Base-by-base conservation (phyloP, 768 basidiomycete genomes). In the Lepiota brunneoincarnata region DNA sequence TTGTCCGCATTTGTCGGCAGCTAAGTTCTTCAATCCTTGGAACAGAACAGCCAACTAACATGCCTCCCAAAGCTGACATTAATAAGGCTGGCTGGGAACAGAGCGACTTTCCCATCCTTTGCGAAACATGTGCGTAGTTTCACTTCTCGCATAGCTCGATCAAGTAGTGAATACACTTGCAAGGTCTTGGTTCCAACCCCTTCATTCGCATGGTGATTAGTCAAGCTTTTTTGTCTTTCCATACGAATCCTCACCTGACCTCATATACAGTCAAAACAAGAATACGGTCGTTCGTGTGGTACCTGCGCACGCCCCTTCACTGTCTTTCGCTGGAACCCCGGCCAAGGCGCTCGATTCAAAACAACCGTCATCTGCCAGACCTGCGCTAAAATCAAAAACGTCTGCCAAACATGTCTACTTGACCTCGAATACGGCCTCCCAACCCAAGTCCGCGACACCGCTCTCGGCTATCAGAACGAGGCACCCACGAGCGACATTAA, bases 321-420 rank as follows among this genome's bases (percentile, higher is more conserved):
- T 44, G 89, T 98, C 61, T 99, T 99, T 74, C 89, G 93, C 37
- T 99, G 97, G 97, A 96, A 98, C 65, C 95, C 97, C 2, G 97
- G 97, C 41, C 75, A 86, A 2, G 96, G 94, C 38, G 88, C 86
- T 68, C 86, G 96, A 24, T 98, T 83, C 83, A 98, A 98, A 78
- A 90, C 93, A 55, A 99, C 97, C 10, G 93, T 97, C 57, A 86
- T 98, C 57, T 97, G 94, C 72, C 95, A 96, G 69, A 96, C 95
- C 3, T 98, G 96, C 63, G 91, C 95, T 45, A 98, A 98, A 73
- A 84, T 93, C 61, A 91, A 91, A 75, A 94, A 94, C 64, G 87
- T 97, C 50, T 99, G 97, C 75, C 97, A 98, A 74, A 98, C 95
- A 1, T 99, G 97, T 69, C 77, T 99, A 24, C 77, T 99, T 39